Evolutionary conservation across 2,329 filamentous ascomycete species (phyloP).

Genomic region (Tolypocladium sp.): DNA sequence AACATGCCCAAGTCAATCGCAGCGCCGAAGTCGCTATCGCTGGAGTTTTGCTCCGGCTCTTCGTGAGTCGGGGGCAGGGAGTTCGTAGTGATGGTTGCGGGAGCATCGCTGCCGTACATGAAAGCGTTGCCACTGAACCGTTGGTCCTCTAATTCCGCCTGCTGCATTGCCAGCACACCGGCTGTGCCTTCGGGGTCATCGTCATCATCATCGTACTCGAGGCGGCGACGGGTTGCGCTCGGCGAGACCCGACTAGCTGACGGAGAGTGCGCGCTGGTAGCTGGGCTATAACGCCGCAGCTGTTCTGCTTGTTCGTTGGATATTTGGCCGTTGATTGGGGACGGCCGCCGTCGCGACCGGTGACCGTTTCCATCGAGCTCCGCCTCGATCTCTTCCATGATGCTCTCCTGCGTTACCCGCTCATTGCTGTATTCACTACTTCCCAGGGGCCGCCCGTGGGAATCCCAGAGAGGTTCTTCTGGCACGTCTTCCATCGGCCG

Average conservation of each 20-base stretch:
- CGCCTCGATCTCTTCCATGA: conserved; percentile 50
- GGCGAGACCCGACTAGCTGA: conserved; percentile 10
- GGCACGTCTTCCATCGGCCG: conserved; percentile 36
- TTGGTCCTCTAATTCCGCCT: conserved; percentile 72
- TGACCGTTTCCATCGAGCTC: conserved; percentile 32
- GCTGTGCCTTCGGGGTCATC: conserved; percentile 84
- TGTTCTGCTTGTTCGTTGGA: conserved; percentile 36
- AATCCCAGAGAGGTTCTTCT: conserved; percentile 31
- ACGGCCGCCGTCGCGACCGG: conserved; percentile 24
- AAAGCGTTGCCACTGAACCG: conserved; percentile 26
- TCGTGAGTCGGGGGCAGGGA: conserved; percentile 38
- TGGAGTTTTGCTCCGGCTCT: conserved; percentile 36
- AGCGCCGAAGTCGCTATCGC: conserved; percentile 61
- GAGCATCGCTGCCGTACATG: conserved; percentile 11
- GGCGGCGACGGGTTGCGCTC: background rate
- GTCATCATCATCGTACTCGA: conserved; percentile 50
- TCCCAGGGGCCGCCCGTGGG: conserved; percentile 19
- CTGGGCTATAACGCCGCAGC: conserved; percentile 40
- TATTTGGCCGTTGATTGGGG: conserved; percentile 35
- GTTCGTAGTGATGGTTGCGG: conserved; percentile 12
- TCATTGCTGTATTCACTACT: conserved; percentile 23
- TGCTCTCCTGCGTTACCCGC: conserved; percentile 37
- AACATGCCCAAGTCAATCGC: conserved; percentile 64
- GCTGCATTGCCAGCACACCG: conserved; percentile 72
- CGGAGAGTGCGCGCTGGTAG: conserved; percentile 31